phyloP scores from a whole-genome alignment of 2,329 filamentous ascomycete genomes.

The Xylaria sp. region DNA sequence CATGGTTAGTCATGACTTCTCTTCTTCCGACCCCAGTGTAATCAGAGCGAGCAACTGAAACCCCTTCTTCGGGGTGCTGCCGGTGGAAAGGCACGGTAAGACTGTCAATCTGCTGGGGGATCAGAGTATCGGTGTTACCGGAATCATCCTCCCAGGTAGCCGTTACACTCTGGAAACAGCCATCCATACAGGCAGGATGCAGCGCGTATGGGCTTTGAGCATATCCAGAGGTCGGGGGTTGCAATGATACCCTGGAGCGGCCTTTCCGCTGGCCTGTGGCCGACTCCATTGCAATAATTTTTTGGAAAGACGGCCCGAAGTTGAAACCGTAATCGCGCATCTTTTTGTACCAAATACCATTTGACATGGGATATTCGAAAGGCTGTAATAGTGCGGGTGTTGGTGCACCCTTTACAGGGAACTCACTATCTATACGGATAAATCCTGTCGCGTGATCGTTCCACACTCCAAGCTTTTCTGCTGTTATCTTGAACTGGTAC shows the following conservation, averaged over 20 bases:
- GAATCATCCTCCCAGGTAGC: not conserved
- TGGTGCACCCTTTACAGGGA: not conserved
- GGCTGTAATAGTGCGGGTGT: not conserved
- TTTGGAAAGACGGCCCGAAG: conserved; percentile 10
- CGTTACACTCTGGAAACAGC: conserved; percentile 14
- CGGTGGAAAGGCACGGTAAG: not conserved
- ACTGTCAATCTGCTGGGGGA: conserved; percentile 6
- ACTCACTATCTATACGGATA: conserved; percentile 4
- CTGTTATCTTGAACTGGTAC: conserved; percentile 10
- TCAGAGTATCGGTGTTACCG: not conserved
- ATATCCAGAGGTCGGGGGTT: not conserved
- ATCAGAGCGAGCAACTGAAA: conserved; percentile 7
- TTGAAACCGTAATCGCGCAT: conserved; percentile 5
- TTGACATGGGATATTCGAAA: not conserved
- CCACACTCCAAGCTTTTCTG: not conserved
- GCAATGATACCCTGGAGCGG: not conserved
- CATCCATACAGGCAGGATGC: conserved; percentile 17
- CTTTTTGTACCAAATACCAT: conserved; percentile 7
- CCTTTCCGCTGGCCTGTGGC: not conserved
- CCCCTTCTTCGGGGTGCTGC: not conserved
- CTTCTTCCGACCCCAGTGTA: conserved; percentile 3
- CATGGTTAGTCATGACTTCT: not conserved
- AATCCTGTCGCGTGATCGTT: conserved; percentile 9
- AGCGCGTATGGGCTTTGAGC: not conserved
- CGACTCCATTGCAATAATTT: conserved; percentile 1